These are phyloP conservation scores for Fusarium sp. DNA, from an alignment of 2,329 filamentous ascomycete genomes.

Conservation along the genomic window DNA sequence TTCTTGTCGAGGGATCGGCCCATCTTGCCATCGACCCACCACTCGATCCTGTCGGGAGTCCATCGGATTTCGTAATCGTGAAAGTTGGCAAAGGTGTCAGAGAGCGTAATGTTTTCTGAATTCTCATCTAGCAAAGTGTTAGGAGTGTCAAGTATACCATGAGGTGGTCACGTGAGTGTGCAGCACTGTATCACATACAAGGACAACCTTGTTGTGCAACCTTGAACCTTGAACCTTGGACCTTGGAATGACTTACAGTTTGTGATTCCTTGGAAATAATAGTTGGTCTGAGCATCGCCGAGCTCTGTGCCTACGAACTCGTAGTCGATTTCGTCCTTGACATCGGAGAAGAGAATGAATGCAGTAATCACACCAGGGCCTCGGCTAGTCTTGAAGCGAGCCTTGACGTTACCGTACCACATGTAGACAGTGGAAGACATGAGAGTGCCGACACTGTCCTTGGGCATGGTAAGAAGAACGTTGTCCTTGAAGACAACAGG, in stretches of 20 bases:
- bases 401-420: slow-evolving; percentile 96
- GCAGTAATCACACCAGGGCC: slow-evolving; percentile 94
- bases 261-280: slow-evolving; percentile 94
- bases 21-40: slow-evolving; percentile 85
- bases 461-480: slow-evolving; percentile 89
- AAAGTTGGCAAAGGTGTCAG: slow-evolving; percentile 80
- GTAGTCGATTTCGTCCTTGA: slow-evolving; percentile 98
- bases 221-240: not conserved
- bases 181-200: slow-evolving; percentile 7
- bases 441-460: slow-evolving; percentile 86
- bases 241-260: slow-evolving; percentile 74
- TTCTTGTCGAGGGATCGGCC: slow-evolving; percentile 80
- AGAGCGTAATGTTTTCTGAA: slow-evolving; percentile 75
- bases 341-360: slow-evolving; percentile 94
- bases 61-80: slow-evolving; percentile 96
- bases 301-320: slow-evolving; percentile 91
- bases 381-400: slow-evolving; percentile 84
- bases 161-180: slow-evolving; percentile 24
- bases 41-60: slow-evolving; percentile 87
- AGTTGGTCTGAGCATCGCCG: slow-evolving; percentile 88
- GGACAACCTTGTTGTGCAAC: slow-evolving; percentile 15
- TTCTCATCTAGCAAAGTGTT: slow-evolving; percentile 72
- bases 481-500: slow-evolving; percentile 76
- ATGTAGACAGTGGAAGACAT: slow-evolving; percentile 87
- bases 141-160: slow-evolving; percentile 15